phyloP scores from a whole-genome alignment of 345 rosid genomes.

The Microcos paniculata region DNA sequence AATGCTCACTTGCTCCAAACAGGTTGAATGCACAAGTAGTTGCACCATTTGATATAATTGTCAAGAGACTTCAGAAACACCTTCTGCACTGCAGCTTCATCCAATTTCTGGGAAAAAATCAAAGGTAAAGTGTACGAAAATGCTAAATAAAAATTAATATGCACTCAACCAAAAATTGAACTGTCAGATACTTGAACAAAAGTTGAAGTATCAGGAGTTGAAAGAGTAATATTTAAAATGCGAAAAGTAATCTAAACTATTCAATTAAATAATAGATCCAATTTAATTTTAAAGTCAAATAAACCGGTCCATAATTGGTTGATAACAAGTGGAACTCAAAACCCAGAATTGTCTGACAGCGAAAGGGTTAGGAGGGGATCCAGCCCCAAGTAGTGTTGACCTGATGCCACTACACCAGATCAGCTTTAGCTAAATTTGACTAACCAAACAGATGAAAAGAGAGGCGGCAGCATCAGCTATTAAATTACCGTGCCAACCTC shows the following conservation, averaged over 20 bases:
- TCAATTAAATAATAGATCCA: background rate
- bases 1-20: conserved; percentile 80
- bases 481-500: background rate
- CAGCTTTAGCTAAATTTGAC: background rate
- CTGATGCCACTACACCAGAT: too few relatives aligned
- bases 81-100: conserved; percentile 66
- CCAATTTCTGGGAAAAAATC: conserved; percentile 55
- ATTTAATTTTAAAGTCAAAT: background rate
- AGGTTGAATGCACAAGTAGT: conserved; percentile 78
- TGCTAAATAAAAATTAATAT: background rate
- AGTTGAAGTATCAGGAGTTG: background rate
- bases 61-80: conserved; percentile 84
- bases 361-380: too few relatives aligned
- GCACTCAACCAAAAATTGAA: background rate
- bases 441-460: too few relatives aligned
- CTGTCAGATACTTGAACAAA: background rate
- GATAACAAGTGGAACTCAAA: background rate
- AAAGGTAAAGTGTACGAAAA: background rate
- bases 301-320: background rate
- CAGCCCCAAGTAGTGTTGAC: background rate
- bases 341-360: too few relatives aligned
- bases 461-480: too few relatives aligned
- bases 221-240: background rate
- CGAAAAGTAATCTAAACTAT: background rate
- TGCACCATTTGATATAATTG: conserved; percentile 90